Percentiles rank a stretch among this genome's conserved stretches.
These are phyloP conservation scores for Antrodiella citrinella DNA, from an alignment of 768 basidiomycete species.

Conservation along the genomic window DNA sequence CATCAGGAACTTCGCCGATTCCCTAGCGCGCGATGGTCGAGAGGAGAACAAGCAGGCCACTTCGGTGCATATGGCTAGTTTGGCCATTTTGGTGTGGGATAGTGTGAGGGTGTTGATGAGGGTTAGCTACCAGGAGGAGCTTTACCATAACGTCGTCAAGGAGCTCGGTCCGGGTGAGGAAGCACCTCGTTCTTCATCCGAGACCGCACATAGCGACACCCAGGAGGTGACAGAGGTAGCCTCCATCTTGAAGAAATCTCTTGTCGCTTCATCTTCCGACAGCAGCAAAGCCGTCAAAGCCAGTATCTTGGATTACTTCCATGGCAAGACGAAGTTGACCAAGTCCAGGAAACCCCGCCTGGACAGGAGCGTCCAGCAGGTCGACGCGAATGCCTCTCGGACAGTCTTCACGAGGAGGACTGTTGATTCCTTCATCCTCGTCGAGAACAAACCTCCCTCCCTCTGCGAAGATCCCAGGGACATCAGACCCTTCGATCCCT, in stretches of 20 bases:
- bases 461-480: background rate
- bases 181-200: no score
- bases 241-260: background rate
- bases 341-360: background rate
- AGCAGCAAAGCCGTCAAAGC: background rate
- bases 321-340: background rate
- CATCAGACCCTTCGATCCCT: background rate
- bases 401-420: background rate
- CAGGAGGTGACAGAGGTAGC: background rate
- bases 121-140: background rate
- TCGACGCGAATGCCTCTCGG: background rate
- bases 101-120: background rate
- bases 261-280: background rate
- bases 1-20: background rate
- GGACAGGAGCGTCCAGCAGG: background rate
- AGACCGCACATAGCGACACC: background rate
- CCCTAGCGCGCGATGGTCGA: background rate
- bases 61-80: background rate
- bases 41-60: background rate
- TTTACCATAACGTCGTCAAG: background rate
- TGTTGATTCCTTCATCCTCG: background rate
- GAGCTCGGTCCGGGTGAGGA: background rate
- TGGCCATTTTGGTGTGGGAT: background rate
- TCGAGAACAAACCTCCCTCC: background rate
- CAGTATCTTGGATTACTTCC: background rate